Conservation (phyloP, 345 rosid genomes). For the Melaleuca quinquenervia region DNA sequence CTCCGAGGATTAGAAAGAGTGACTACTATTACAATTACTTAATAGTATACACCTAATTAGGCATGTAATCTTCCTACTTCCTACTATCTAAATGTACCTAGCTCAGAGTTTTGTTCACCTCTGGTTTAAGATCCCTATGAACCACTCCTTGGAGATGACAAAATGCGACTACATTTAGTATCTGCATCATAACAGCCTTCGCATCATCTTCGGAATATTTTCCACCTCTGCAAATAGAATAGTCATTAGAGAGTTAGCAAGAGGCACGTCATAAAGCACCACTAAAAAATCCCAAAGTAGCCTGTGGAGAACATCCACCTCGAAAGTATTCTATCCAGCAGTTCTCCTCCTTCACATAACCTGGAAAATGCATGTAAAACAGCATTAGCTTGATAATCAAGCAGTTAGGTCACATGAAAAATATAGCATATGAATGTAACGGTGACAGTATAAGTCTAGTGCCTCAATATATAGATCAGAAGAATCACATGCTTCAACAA, state of each 20-base stretch:
- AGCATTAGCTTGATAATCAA: not conserved
- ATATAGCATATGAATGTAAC: not conserved
- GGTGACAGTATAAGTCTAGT: not conserved
- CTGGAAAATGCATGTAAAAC: conserved; percentile 30
- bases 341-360: conserved; percentile 98
- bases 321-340: conserved; percentile 75
- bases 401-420: not conserved
- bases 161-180: conserved; percentile 74
- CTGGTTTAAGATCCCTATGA: conserved; percentile 96
- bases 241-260: not conserved
- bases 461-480: not conserved
- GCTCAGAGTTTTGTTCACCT: conserved; percentile 34
- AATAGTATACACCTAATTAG: not conserved
- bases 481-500: not conserved
- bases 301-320: conserved; percentile 27
- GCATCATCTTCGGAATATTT: conserved; percentile 90
- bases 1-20: not conserved
- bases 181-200: conserved; percentile 69
- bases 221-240: conserved; percentile 51
- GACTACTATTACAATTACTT: not conserved
- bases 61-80: not conserved
- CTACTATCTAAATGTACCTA: not conserved
- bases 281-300: not conserved
- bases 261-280: not conserved
- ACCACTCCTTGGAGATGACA: conserved; percentile 98